Base-by-base conservation (phyloP, 2,329 filamentous ascomycete genomes). In the Sclerotinia sclerotiorum region DNA sequence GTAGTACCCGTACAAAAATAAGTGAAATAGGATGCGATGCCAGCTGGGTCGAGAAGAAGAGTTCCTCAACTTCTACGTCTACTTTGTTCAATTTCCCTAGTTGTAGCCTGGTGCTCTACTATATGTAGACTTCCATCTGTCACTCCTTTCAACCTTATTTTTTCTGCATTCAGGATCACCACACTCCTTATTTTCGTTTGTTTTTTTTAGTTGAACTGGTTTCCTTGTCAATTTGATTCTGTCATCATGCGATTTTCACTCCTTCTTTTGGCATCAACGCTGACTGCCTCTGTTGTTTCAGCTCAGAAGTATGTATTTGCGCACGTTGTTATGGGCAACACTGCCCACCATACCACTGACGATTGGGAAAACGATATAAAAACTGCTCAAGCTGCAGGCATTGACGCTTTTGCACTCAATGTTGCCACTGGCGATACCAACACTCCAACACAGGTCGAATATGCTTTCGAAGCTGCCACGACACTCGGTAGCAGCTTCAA, bases 401-500 rank as follows among this genome's bases (percentile, higher is more conserved):
- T 80, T 63, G 78, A 80, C 68, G 78, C 77, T 1, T 80, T 79
- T 64, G 77, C 76, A 8, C 70, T 80, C 27, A 79, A 80, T 65
- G 76, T 77, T 35, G 78, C 74, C 10, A 74, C 74, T 24, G 68
- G 70, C 8, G 76, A 79, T 44, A 35, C 67, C 6, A 77, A 77
- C 48, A 81, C 79, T 1, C 74, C 74, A 19, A 71, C 63, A 19
- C 78, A 79, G 68, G 72, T 79, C 13, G 73, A 72, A 35, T 73
- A 78, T 46, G 78, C 78, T 1, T 80, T 79, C 58, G 68, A 71
- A 27, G 75, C 77, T 39, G 79, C 79, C n/a, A 72, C 74, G 35
- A 69, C 66, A 19, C 61, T 73, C 17, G 69, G 68, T 48, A 64
- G 32, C 21, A 57, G 60, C 62, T 78, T 78, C 67, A 75, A 73